These are phyloP conservation scores for Calocybe cyanea DNA, from an alignment of 768 basidiomycete genomes.

Conservation along the genomic window DNA sequence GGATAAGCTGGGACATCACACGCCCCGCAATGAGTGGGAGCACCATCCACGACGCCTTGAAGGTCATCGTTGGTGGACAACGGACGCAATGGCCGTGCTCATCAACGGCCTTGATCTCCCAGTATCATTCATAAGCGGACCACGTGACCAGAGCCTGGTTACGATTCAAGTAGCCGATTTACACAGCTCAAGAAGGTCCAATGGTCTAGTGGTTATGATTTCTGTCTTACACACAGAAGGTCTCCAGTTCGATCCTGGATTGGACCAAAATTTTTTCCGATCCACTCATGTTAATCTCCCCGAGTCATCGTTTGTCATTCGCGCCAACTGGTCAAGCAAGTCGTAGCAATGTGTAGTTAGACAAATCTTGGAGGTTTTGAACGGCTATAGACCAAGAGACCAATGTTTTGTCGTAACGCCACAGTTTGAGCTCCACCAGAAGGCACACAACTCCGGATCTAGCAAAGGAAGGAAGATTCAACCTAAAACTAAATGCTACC, in stretches of 20 bases:
- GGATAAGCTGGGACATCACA: slow-evolving; percentile 1
- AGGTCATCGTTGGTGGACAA: slow-evolving; percentile 7
- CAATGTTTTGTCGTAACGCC: too few relatives aligned
- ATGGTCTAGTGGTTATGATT: slow-evolving; percentile 48
- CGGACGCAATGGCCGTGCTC: not conserved
- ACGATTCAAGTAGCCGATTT: not conserved
- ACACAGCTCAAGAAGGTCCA: slow-evolving; percentile 14
- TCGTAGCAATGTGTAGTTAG: too few relatives aligned
- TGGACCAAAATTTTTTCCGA: slow-evolving; percentile 18
- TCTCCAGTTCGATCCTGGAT: slow-evolving; percentile 36
- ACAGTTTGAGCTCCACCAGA: too few relatives aligned
- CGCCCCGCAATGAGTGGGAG: slow-evolving; percentile 3
- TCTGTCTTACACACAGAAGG: slow-evolving; percentile 37
- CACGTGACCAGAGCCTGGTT: not conserved
- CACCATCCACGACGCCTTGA: slow-evolving; percentile 4
- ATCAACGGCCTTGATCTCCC: not conserved
- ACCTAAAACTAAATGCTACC: too few relatives aligned
- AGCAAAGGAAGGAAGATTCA: too few relatives aligned
- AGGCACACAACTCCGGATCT: too few relatives aligned
- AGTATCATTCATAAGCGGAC: not conserved
- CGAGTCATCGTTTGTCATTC: too few relatives aligned
- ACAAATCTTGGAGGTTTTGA: too few relatives aligned
- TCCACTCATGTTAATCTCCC: not conserved
- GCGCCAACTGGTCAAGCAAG: too few relatives aligned
- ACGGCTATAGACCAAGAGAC: too few relatives aligned